phyloP scores from a whole-genome alignment of 2,329 filamentous ascomycete genomes.

The Nemania bipapillata region DNA sequence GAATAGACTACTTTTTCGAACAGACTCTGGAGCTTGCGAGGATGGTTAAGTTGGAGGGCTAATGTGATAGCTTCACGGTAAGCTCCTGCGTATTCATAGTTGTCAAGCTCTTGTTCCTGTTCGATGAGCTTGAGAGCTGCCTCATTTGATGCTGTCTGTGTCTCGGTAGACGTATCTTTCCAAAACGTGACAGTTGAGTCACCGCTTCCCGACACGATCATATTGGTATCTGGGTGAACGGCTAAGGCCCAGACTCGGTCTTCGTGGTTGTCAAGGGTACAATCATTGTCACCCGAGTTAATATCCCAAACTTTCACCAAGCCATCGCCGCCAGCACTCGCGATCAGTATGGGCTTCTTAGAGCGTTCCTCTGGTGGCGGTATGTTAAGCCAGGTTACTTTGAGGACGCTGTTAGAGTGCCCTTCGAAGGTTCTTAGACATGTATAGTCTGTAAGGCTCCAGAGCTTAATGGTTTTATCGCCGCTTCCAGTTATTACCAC shows the following conservation, averaged over 20 bases:
- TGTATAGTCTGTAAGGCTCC: conserved; percentile 91
- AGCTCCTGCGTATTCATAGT: conserved; percentile 86
- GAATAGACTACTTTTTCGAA: conserved; percentile 82
- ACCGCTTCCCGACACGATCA: conserved; percentile 87
- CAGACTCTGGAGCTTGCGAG: conserved; percentile 82
- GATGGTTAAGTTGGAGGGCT: conserved; percentile 93
- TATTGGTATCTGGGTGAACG: conserved; percentile 73
- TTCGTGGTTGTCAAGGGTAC: conserved; percentile 95
- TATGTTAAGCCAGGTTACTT: conserved; percentile 84
- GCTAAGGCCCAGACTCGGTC: conserved; percentile 94
- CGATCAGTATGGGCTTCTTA: conserved; percentile 75
- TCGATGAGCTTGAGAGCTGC: conserved; percentile 84
- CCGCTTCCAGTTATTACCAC: conserved; percentile 90
- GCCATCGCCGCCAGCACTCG: conserved; percentile 90
- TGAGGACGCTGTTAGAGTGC: conserved; percentile 93
- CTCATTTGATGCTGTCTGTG: conserved; percentile 76
- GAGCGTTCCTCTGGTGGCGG: conserved; percentile 61
- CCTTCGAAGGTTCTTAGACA: conserved; percentile 95
- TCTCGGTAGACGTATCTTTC: conserved; percentile 87
- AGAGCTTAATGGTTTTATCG: conserved; percentile 95
- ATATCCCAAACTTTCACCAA: conserved; percentile 97
- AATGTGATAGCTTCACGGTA: conserved; percentile 94
- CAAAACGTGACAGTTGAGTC: conserved; percentile 96
- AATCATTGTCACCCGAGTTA: conserved; percentile 82
- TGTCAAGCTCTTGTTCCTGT: conserved; percentile 92